These are phyloP conservation scores for Zymoseptoria passerinii DNA, from an alignment of 2,329 filamentous ascomycete species.

Conservation along the genomic window DNA sequence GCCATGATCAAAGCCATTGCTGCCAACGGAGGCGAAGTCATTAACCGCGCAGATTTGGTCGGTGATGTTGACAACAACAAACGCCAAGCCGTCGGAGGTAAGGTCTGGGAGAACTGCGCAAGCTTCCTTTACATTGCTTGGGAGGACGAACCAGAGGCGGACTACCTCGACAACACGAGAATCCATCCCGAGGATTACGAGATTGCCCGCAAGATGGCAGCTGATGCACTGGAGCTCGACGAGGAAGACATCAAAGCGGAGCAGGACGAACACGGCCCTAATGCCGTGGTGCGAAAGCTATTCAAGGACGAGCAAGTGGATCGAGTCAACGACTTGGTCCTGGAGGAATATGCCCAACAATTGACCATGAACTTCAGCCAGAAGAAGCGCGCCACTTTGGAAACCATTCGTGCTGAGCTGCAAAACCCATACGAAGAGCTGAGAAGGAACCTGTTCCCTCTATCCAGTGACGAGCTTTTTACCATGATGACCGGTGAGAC, in stretches of 20 bases:
- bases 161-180: conserved; percentile 92
- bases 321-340: conserved; percentile 87
- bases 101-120: conserved; percentile 93
- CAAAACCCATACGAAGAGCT: conserved; percentile 92
- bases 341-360: conserved; percentile 96
- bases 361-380: conserved; percentile 88
- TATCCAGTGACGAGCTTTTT: conserved; percentile 74
- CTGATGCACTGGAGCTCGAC: conserved; percentile 89
- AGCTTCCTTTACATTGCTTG: conserved; percentile 90
- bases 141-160: conserved; percentile 56
- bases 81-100: conserved; percentile 68
- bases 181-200: conserved; percentile 98
- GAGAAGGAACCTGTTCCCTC: conserved; percentile 64
- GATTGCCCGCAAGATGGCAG: conserved; percentile 94
- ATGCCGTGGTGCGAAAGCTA: conserved; percentile 88
- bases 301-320: conserved; percentile 90
- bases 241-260: conserved; percentile 97
- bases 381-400: conserved; percentile 87
- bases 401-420: conserved; percentile 90
- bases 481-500: conserved; percentile 97
- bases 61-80: conserved; percentile 62
- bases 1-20: conserved; percentile 83
- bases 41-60: conserved; percentile 76
- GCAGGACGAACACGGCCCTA: conserved; percentile 78
- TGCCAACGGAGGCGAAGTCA: conserved; percentile 77